phyloP scores from a whole-genome alignment of 75 land plant species.

The Pinus tabuliformis region DNA sequence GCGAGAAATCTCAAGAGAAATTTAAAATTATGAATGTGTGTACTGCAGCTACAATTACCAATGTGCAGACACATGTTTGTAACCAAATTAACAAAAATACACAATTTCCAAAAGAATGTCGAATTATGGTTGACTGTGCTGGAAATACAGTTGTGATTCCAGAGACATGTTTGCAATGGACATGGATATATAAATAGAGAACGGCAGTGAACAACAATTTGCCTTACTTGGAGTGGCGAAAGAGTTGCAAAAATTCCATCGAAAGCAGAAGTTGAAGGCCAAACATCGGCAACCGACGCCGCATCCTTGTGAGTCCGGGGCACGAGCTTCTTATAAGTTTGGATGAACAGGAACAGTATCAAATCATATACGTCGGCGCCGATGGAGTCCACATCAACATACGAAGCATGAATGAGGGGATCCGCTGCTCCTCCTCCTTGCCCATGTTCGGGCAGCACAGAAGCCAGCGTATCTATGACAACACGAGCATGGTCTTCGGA shows the following conservation, averaged over 20 bases:
- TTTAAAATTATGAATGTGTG: too few relatives aligned
- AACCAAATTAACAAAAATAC: too few relatives aligned
- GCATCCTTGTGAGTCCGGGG: slow-evolving; percentile 92
- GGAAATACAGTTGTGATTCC: too few relatives aligned
- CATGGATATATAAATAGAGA: background rate
- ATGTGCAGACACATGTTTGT: too few relatives aligned
- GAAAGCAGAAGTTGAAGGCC: slow-evolving; percentile 95
- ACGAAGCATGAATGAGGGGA: slow-evolving; percentile 32
- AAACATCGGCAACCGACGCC: slow-evolving; percentile 88
- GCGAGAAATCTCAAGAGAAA: too few relatives aligned
- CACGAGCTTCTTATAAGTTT: slow-evolving; percentile 77
- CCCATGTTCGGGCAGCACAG: slow-evolving; percentile 48
- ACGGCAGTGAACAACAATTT: background rate
- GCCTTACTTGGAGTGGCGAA: slow-evolving; percentile 80
- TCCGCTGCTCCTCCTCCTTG: slow-evolving; percentile 23
- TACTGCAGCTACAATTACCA: too few relatives aligned
- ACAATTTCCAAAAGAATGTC: too few relatives aligned
- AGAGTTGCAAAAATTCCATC: slow-evolving; percentile 85
- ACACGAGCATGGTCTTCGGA: slow-evolving; percentile 63
- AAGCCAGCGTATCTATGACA: slow-evolving; percentile 73
- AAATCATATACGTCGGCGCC: slow-evolving; percentile 79
- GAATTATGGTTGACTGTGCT: too few relatives aligned
- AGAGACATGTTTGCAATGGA: too few relatives aligned
- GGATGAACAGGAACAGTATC: slow-evolving; percentile 75
- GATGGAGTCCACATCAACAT: slow-evolving; percentile 39